Base-by-base conservation (phyloP, 306 rosid species). In the Notholithocarpus densiflorus region DNA sequence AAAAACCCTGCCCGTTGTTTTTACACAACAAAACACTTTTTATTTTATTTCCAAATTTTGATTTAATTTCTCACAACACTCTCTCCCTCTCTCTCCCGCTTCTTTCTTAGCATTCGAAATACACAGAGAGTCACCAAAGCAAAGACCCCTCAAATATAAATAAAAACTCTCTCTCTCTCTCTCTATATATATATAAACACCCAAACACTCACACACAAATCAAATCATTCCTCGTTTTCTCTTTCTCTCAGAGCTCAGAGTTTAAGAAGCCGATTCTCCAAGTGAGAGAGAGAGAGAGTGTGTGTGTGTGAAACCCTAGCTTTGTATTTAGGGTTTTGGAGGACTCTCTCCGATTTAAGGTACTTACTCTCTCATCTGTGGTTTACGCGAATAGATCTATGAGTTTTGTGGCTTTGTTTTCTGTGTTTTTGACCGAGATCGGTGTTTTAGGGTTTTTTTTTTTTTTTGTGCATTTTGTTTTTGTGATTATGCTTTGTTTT, bases 51-150 rank as follows among this genome's bases (percentile, higher is more conserved):
- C 45, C 45, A 40, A 40, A 40, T 7, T 37, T 40, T 40, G 8
- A 40, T 40, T 40, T 8, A 40, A 40, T 40, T 40, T 37, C 45
- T 40, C 45, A 40, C 45, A 40, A 2, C 45, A 37, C 19, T 62
- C 54, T 43, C 69, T 62, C 20, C 57, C 6, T 32, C 75, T 4
- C 56, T 65, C 82, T 84, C 87, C 87, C 87, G 87, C 87, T 80
- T 80, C 76, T 84, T 71, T 71, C 81, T 26, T 14, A 14, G 69
- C 61, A 72, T 84, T 84, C 87, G 87, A 84, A 83, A 83, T 78
- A 13, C 68, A 74, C 6, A 56, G 17, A 34, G 45, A 40, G 45
- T 40, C 45, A 8, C 45, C 45, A 40, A 34, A 31, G 34, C 26
- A 24, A 27, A 29, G 31, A 6, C 40, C 2, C 40, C 40, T 6